Evolutionary conservation across 768 basidiomycete species (phyloP).

Genomic region (Podaxis sp.): DNA sequence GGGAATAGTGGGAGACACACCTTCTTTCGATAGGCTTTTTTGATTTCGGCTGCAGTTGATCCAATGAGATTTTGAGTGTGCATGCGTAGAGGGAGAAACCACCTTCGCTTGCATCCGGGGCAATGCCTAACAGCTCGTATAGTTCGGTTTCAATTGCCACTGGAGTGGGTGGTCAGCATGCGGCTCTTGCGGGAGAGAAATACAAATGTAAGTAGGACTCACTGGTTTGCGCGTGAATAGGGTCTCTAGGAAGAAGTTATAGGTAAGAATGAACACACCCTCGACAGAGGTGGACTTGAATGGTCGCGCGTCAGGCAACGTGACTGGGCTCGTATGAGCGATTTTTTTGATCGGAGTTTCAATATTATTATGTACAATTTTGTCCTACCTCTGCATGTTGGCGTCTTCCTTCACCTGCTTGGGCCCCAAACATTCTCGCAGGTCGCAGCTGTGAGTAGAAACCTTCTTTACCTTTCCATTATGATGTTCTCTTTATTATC

Average conservation of each 20-base stretch:
- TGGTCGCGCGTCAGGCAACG: background rate
- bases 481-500: slow-evolving; percentile 76
- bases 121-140: slow-evolving; percentile 83
- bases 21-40: slow-evolving; percentile 93
- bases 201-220: background rate
- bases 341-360: slow-evolving; percentile 38
- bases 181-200: background rate
- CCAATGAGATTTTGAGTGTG: slow-evolving; percentile 18
- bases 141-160: slow-evolving; percentile 79
- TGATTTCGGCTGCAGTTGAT: slow-evolving; percentile 68
- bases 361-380: slow-evolving; percentile 14
- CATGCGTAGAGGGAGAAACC: slow-evolving; percentile 13
- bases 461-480: slow-evolving; percentile 12
- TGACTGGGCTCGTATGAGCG: background rate
- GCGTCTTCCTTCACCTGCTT: background rate
- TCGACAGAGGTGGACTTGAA: slow-evolving; percentile 13
- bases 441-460: slow-evolving; percentile 20
- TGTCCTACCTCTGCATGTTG: background rate
- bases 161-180: slow-evolving; percentile 23
- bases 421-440: background rate
- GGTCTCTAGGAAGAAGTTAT: background rate
- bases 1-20: slow-evolving; percentile 37
- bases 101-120: slow-evolving; percentile 73
- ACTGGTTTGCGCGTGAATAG: slow-evolving; percentile 5
- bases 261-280: slow-evolving; percentile 6